Conservation (phyloP, 2,329 filamentous ascomycete species). For the Aureobasidium namibiae region DNA sequence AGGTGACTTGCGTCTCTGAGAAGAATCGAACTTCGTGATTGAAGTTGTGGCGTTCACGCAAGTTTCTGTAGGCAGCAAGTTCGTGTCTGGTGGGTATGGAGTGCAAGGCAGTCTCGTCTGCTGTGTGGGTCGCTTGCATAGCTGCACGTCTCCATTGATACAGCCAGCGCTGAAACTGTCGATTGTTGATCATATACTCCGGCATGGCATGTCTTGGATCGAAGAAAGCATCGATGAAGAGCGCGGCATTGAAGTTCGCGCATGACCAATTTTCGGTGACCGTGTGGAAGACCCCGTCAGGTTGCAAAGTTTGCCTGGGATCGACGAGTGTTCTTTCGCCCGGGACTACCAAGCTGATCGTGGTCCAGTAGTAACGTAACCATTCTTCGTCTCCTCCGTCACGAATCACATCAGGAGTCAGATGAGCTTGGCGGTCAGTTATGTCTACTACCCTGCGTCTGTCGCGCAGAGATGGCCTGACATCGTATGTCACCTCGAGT, state of each 20-base stretch:
- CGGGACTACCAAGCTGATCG: not conserved
- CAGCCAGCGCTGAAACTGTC: not conserved
- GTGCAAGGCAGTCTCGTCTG: not conserved
- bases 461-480: not conserved
- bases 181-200: not conserved
- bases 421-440: not conserved
- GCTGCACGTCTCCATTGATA: not conserved
- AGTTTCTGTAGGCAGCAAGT: not conserved
- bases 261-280: not conserved
- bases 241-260: not conserved
- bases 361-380: not conserved
- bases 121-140: too few relatives aligned
- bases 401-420: not conserved
- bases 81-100: not conserved
- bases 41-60: not conserved
- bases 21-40: not conserved
- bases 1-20: not conserved
- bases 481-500: not conserved
- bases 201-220: not conserved
- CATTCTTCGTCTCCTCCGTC: not conserved
- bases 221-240: not conserved
- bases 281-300: not conserved
- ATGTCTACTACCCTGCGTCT: not conserved
- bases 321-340: not conserved
- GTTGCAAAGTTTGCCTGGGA: not conserved